These are phyloP conservation scores for Sextonia rubra DNA, from an alignment of 164 flowering plant genomes.

Conservation along the genomic window DNA sequence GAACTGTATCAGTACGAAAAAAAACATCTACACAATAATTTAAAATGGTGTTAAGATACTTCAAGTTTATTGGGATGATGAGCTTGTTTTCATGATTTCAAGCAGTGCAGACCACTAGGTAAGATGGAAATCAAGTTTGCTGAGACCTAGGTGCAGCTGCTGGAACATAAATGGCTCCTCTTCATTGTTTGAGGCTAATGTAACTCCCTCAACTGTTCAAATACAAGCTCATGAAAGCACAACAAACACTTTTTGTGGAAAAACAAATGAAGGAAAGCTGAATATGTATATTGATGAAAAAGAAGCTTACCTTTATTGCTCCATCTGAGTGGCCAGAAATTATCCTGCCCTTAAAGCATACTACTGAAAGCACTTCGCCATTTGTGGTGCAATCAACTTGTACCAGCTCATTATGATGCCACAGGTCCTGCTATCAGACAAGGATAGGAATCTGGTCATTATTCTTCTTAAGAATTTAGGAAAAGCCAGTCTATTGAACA, in stretches of 20 bases:
- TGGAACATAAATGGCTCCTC: not conserved
- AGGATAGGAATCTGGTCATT: not conserved
- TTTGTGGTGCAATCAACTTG: slow-evolving; percentile 62
- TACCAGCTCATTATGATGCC: slow-evolving; percentile 64
- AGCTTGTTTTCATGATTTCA: not conserved
- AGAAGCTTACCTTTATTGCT: slow-evolving; percentile 51
- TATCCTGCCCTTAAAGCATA: slow-evolving; percentile 54
- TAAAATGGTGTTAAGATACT: not conserved
- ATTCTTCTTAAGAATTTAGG: slow-evolving; percentile 5
- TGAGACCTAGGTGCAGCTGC: not conserved
- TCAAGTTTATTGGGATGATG: not conserved
- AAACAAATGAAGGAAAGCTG: not conserved
- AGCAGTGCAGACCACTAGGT: not conserved
- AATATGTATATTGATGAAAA: not conserved
- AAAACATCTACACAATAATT: not conserved
- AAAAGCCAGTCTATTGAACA: not conserved
- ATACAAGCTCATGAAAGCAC: not conserved
- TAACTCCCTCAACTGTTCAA: not conserved
- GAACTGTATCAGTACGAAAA: not conserved
- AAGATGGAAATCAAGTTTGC: not conserved
- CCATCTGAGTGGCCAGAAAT: slow-evolving; percentile 88
- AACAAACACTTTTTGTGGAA: not conserved
- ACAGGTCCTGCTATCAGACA: slow-evolving; percentile 43
- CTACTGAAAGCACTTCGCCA: slow-evolving; percentile 60
- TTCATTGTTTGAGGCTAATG: not conserved